Evolutionary conservation across 192 early-diverging fungal species (phyloP), one percentile per base, ranked within the genome.

Genomic region (Glomus cerebriforme): DNA sequence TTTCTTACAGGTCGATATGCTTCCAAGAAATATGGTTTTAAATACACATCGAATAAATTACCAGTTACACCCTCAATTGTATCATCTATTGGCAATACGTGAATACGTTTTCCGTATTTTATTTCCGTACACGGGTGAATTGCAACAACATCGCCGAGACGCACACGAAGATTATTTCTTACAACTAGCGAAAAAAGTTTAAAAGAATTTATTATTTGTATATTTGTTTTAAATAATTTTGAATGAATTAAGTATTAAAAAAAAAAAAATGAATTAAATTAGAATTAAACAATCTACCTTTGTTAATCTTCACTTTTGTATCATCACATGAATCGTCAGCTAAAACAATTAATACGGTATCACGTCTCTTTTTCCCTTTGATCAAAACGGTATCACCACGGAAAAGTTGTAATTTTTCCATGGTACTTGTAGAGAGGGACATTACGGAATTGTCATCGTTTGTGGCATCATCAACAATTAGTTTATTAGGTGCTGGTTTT

Each of bases 21-120:
- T 83, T 99, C 96, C 84, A 96, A 79, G 83, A 99, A 99, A 87
- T 99, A 99, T 37, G 97, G 97, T 88, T 99, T 99, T 65, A 99
- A 87, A 85, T 94, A 98, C 66, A 95, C 92, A 79, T 99, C 98
- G 82, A 99, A 99, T 79, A 99, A 87, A 83, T 98, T 98, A 39
- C 97, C 98, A 17, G 96, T 95, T 69, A 99, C 86, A 35, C 98
- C 98, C 85, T 99, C 98, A 75, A 99, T 90, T 76, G 97, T 96
- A 85, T 99, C 98, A 84, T 98, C 97, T 72, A 98, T 96, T 58
- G 98, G 98, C 47, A 98, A 87, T 49, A 98, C 96, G 74, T 98
- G 96, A 81, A 99, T 95, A 79, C 95, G 95, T 85, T 94, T 93
- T 74, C 96, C 98, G 83, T 97, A 97, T 87, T 97, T 95, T 89